A percentile compares a stretch with the other conserved stretches of the same genome.
phyloP scores from a whole-genome alignment of 2,329 filamentous ascomycete genomes.

The Aschersonia sp. region DNA sequence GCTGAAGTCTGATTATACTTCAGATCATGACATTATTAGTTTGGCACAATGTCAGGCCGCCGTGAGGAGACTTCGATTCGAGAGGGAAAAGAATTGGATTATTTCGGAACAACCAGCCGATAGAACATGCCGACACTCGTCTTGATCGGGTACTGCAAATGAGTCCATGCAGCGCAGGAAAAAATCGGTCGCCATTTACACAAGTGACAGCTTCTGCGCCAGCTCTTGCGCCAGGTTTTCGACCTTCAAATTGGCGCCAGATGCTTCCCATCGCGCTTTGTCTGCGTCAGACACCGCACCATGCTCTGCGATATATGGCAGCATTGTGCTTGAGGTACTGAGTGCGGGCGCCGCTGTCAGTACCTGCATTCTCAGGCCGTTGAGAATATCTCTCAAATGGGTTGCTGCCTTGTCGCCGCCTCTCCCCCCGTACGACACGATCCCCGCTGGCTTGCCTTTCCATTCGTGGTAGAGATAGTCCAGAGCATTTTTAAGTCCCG shows the following conservation, averaged over 20 bases:
- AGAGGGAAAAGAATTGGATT: too few relatives aligned
- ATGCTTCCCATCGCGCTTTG: neutral
- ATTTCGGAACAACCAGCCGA: too few relatives aligned
- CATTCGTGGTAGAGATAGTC: slow-evolving; percentile 47
- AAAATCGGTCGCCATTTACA: neutral
- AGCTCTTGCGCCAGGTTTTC: neutral
- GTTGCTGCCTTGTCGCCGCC: slow-evolving; percentile 17
- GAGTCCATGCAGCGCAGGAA: neutral
- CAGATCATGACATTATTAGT: too few relatives aligned
- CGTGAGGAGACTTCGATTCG: too few relatives aligned
- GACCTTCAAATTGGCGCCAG: neutral
- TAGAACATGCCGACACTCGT: neutral
- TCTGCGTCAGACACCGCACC: neutral
- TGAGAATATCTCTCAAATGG: slow-evolving; percentile 8
- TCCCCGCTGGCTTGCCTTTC: slow-evolving; percentile 34
- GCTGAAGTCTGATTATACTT: too few relatives aligned
- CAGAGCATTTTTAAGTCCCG: slow-evolving; percentile 44
- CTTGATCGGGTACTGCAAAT: neutral
- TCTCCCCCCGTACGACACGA: slow-evolving; percentile 38
- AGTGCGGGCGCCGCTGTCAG: neutral
- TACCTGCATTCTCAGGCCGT: slow-evolving; percentile 3
- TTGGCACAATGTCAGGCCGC: too few relatives aligned
- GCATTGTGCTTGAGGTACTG: neutral
- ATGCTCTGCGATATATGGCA: neutral
- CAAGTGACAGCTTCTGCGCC: neutral